A percentile compares a stretch with the other conserved stretches of the same genome.
Conservation (phyloP, 2,329 filamentous ascomycete genomes). For the Penicillium oxalicum region DNA sequence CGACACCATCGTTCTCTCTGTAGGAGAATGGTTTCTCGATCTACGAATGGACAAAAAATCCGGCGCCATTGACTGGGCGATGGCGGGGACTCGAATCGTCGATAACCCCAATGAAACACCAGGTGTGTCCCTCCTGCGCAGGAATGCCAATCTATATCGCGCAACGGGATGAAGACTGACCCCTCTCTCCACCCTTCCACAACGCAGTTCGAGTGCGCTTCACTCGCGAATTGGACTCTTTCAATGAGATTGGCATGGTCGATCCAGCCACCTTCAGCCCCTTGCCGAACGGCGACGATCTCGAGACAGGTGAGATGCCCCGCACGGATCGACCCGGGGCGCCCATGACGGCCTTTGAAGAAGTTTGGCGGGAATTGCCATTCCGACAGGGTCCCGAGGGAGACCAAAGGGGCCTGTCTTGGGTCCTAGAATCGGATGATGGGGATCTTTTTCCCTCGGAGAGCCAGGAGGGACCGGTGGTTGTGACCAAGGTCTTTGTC, state of each 20-base stretch:
- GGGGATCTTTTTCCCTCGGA: conserved; percentile 2
- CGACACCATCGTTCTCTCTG: conserved; percentile 12
- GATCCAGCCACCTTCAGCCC: conserved; percentile 35
- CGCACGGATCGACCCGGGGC: conserved; percentile 31
- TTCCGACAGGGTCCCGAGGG: conserved; percentile 28
- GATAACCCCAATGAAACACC: conserved; percentile 12
- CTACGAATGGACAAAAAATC: conserved; percentile 15
- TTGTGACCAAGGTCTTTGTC: conserved; percentile 25
- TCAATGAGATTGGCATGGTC: conserved; percentile 26
- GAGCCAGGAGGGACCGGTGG: conserved; percentile 11
- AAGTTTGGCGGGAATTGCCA: conserved; percentile 55
- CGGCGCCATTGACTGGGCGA: conserved; percentile 15
- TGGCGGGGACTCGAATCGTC: conserved; percentile 14
- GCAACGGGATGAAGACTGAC: too few species aligned
- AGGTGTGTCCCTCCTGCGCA: neutral
- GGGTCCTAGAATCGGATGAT: conserved; percentile 26
- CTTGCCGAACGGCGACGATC: conserved; percentile 37
- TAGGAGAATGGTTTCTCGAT: conserved; percentile 14
- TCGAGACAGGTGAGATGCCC: conserved; percentile 38
- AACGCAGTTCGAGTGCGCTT: conserved; percentile 33
- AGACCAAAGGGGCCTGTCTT: conserved; percentile 18
- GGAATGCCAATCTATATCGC: too few species aligned
- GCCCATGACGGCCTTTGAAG: conserved; percentile 52
- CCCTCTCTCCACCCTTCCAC: neutral
- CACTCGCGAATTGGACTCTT: conserved; percentile 37